Evolutionary conservation across 345 rosid genomes (phyloP), one percentile per base, ranked within the genome.

Genomic region (Angophora floribunda): DNA sequence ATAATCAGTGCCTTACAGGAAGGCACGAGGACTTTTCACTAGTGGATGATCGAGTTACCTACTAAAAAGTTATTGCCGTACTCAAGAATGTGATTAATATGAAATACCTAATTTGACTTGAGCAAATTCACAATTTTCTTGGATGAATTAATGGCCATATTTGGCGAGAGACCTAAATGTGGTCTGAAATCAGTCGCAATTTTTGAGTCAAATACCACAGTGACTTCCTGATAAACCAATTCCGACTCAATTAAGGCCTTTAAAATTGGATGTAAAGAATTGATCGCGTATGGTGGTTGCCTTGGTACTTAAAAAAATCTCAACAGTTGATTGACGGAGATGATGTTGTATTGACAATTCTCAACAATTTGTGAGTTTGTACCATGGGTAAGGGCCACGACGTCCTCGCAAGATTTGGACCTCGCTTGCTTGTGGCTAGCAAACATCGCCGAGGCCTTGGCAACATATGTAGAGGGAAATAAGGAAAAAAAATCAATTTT

Each of bases 341-440:
- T 26, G 2, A 61, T 15, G 67, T 11, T 61, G 26, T 28, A 26
- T 61, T 0, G 1, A 28, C 32, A 61, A 61, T 11, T 61, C 32
- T 61, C 16, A 24, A 12, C 15, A 61, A 28, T 26, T 61, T 61
- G 11, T 59, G 14, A 59, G 3, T 59, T 26, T 59, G 30, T 61
- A 61, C 0, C 67, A 61, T 3, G 13, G 3, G 67, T 3, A 0
- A 12, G 67, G 32, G 7, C 14, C 2, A 6, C 0, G 0, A 61
- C 67, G 13, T 15, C 67, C 16, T 61, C 11, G 7, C 14, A 3
- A 12, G 0, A 61, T 61, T 11, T 26, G 14, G 15, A 15, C 51
- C 16, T 61, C 16, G 13, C 28, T 28, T 12, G 3, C 15, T 13
- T 26, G 5, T 59, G 30, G 41, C 41, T 36, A 4, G 41, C 41